Percentiles rank a stretch among this genome's conserved stretches.
Evolutionary conservation across 2,329 filamentous ascomycete genomes (phyloP).

Genomic region (Colletotrichum salicis): DNA sequence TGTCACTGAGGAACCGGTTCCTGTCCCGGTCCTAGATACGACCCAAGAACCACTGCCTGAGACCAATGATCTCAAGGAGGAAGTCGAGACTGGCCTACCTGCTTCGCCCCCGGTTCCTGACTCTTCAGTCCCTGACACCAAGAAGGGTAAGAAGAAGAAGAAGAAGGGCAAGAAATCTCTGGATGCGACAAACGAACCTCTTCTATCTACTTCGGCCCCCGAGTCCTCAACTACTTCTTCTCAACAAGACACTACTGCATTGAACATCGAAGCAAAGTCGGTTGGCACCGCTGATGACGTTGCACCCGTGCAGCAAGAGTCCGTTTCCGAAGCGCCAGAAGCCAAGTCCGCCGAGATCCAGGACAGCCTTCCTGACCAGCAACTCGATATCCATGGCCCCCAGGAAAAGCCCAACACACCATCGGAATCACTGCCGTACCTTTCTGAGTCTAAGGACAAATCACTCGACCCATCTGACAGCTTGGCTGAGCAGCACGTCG

Average conservation of each 20-base stretch:
- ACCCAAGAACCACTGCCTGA: background rate
- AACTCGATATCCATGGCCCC: background rate
- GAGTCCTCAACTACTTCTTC: background rate
- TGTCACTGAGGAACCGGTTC: background rate
- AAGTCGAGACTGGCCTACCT: constrained; percentile 8
- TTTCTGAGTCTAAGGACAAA: background rate
- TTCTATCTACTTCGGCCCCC: background rate
- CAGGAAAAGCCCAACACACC: background rate
- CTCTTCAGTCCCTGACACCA: constrained; percentile 27
- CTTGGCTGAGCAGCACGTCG: background rate
- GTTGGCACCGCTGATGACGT: background rate
- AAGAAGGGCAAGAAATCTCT: constrained; percentile 43
- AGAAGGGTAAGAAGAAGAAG: constrained; percentile 48
- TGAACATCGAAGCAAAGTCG: background rate
- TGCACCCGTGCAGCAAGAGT: background rate
- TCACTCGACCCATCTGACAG: background rate
- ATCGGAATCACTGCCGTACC: background rate
- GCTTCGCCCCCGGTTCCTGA: background rate
- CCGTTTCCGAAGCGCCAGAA: background rate
- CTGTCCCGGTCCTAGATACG: background rate
- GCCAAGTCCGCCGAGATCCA: background rate
- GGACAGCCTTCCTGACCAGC: background rate
- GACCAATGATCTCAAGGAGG: background rate
- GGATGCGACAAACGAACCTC: background rate
- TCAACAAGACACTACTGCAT: background rate